Conservation (phyloP, 1,139 yeast genomes). For the Lodderomyces parapsilosis region DNA sequence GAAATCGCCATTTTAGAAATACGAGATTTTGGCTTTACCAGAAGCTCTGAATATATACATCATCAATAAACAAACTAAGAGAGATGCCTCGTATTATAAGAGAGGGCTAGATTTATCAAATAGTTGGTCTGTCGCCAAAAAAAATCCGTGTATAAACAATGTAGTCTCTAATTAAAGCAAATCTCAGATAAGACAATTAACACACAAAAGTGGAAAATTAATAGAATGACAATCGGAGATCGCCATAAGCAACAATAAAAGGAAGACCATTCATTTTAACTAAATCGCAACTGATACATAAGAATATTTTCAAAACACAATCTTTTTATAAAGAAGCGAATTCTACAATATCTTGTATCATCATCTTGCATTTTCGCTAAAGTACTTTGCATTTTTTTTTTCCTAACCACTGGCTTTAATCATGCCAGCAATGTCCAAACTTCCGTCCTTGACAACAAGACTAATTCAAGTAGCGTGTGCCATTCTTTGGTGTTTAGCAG, state of each 20-base stretch:
- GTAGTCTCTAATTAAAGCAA: too few relatives aligned
- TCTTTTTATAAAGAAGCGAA: too few relatives aligned
- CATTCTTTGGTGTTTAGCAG: constrained; percentile 78
- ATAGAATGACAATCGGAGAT: neutral
- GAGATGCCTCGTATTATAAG: neutral
- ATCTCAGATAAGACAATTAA: neutral
- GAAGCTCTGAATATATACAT: neutral
- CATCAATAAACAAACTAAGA: neutral
- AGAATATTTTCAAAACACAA: neutral
- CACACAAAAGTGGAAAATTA: neutral
- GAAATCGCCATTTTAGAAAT: constrained; percentile 33
- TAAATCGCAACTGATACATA: too few relatives aligned
- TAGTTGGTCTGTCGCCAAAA: too few relatives aligned
- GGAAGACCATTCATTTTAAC: too few relatives aligned
- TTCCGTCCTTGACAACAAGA: constrained; percentile 22
- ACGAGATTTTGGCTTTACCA: neutral
- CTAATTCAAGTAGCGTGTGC: constrained; percentile 53
- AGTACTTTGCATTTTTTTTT: neutral
- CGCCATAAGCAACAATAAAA: neutral
- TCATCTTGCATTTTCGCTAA: neutral
- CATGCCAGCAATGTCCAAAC: constrained; percentile 1
- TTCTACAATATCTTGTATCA: too few relatives aligned
- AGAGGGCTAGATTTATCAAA: too few relatives aligned
- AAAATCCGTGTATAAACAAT: neutral
- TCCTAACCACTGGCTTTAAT: neutral